phyloP scores from a whole-genome alignment of 2,329 filamentous ascomycete species.

The Tolypocladium endophyticum region DNA sequence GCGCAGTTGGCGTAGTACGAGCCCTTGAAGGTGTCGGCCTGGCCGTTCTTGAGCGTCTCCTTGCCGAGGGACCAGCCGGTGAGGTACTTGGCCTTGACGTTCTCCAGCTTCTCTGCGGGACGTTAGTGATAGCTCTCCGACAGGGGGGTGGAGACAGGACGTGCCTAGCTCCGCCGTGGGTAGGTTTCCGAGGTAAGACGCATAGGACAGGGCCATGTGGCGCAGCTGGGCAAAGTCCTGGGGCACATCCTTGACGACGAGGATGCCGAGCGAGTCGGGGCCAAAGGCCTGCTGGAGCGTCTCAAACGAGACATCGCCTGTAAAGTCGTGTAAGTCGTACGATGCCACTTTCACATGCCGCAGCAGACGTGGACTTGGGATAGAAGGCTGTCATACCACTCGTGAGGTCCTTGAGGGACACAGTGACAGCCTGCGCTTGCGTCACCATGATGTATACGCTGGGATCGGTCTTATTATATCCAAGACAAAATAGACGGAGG shows the following conservation, averaged over 20 bases:
- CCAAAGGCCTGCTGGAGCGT: conserved; percentile 75
- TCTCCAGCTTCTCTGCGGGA: conserved; percentile 43
- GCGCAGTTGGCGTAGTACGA: conserved; percentile 79
- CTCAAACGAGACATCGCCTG: conserved; percentile 57
- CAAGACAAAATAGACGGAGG: background rate
- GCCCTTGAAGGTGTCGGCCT: conserved; percentile 71
- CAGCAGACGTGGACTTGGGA: background rate
- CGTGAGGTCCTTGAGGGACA: conserved; percentile 51
- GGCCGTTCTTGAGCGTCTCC: conserved; percentile 68
- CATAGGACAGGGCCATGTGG: conserved; percentile 67
- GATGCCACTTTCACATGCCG: background rate
- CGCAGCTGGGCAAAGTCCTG: conserved; percentile 61
- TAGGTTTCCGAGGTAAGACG: conserved; percentile 80
- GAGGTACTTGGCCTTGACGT: conserved; percentile 50
- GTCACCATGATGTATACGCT: conserved; percentile 27
- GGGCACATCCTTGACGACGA: conserved; percentile 83
- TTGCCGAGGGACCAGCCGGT: conserved; percentile 75
- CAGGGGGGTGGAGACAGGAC: conserved; percentile 6
- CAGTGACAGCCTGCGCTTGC: conserved; percentile 45
- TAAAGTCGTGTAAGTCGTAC: background rate
- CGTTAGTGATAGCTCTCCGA: background rate
- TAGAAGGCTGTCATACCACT: conserved; percentile 32
- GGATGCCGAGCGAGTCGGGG: conserved; percentile 79
- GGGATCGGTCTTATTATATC: background rate
- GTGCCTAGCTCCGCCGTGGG: conserved; percentile 60